Percentiles rank a stretch among this genome's conserved stretches.
These are phyloP conservation scores for Lentinula sp. DNA, from an alignment of 768 basidiomycete genomes.

Conservation along the genomic window DNA sequence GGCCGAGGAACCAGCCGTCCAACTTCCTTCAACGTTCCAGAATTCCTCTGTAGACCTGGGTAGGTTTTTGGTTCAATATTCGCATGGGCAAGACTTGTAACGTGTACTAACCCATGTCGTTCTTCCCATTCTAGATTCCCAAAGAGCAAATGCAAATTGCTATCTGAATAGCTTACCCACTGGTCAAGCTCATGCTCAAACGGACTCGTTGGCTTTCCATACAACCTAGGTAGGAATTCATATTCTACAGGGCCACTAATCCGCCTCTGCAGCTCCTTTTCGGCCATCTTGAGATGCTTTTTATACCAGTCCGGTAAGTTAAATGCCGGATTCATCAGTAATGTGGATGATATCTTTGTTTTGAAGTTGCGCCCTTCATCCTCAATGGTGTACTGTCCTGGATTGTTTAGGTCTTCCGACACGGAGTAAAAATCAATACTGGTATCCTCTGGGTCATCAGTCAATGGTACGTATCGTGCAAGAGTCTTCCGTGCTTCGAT, in stretches of 20 bases:
- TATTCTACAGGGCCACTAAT: background rate
- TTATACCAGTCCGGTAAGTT: background rate
- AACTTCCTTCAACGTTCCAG: conserved; percentile 7
- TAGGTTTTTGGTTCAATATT: background rate
- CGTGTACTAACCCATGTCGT: background rate
- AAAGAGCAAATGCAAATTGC: background rate
- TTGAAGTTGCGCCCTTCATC: background rate
- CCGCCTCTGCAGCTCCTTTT: background rate
- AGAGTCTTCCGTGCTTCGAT: background rate
- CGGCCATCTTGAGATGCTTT: background rate
- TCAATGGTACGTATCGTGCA: background rate
- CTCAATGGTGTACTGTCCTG: background rate
- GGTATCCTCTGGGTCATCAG: background rate
- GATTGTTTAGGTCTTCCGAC: background rate
- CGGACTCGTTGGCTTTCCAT: background rate
- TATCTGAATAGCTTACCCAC: background rate
- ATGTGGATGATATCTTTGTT: background rate
- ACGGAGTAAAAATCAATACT: background rate
- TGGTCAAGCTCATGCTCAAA: background rate
- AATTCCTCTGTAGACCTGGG: conserved; percentile 7
- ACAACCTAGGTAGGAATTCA: background rate
- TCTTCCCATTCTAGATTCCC: background rate
- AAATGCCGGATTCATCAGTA: background rate
- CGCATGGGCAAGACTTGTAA: background rate
- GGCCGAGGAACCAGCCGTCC: conserved; percentile 20